Evolutionary conservation across 1,284 basidiomycete species (phyloP).

Genomic region (Apiotrichum porosum): DNA sequence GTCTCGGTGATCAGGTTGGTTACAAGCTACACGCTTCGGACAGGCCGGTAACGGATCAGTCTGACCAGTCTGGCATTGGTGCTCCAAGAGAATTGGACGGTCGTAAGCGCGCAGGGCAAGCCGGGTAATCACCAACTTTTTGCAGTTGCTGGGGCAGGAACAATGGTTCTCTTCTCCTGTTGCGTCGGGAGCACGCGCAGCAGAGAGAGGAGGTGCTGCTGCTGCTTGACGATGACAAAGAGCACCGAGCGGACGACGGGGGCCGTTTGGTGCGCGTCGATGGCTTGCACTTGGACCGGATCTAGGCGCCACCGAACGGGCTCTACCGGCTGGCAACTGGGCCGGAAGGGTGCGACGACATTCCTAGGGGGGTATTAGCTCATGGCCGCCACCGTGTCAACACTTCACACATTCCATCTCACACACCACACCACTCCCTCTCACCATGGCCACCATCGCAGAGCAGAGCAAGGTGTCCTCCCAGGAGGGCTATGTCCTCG

Average conservation of each 20-base stretch:
- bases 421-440: background rate
- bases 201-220: background rate
- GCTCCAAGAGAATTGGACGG: constrained; percentile 44
- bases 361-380: too few species aligned
- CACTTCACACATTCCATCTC: too few species aligned
- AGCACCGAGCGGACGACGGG: too few species aligned
- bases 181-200: too few species aligned
- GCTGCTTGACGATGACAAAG: too few species aligned
- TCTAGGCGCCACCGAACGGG: too few species aligned
- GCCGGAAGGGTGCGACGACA: too few species aligned
- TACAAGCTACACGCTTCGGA: constrained; percentile 17
- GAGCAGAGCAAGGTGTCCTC: constrained; percentile 9
- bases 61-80: constrained; percentile 42
- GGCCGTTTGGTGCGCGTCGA: too few species aligned
- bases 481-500: constrained; percentile 56
- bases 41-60: constrained; percentile 49
- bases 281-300: too few species aligned
- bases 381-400: too few species aligned
- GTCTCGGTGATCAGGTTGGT: constrained; percentile 45
- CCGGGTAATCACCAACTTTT: constrained; percentile 45
- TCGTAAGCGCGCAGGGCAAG: constrained; percentile 43
- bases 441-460: constrained; percentile 1
- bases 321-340: too few species aligned
- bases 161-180: too few species aligned
- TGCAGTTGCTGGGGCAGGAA: constrained; percentile 1